Evolutionary conservation across 768 basidiomycete species (phyloP).

Genomic region (Austroboletus festivus): DNA sequence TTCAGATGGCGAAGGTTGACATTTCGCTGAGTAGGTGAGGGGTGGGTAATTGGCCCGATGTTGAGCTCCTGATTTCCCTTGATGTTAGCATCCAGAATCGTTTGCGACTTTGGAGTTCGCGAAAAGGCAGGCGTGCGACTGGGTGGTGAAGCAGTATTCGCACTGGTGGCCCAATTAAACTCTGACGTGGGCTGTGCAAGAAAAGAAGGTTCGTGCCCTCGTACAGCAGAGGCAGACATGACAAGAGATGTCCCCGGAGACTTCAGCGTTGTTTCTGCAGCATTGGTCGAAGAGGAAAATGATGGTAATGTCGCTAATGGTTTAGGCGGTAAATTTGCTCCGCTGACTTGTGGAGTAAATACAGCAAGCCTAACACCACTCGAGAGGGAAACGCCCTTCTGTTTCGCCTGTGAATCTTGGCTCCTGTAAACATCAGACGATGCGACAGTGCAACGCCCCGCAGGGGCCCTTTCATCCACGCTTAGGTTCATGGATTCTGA

Average conservation of each 20-base stretch:
- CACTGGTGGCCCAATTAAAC: not conserved
- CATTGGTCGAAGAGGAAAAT: not conserved
- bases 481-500: not conserved
- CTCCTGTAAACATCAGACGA: too few relatives aligned
- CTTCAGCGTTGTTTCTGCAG: not conserved
- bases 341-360: not conserved
- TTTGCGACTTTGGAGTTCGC: constrained; percentile 25
- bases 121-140: constrained; percentile 9
- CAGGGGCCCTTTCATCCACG: constrained; percentile 1
- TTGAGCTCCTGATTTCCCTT: constrained; percentile 16
- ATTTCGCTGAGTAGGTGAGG: constrained; percentile 27
- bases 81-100: constrained; percentile 11
- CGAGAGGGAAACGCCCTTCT: constrained; percentile 8
- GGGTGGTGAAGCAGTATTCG: constrained; percentile 3
- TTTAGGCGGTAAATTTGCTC: constrained; percentile 4
- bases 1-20: constrained; percentile 33
- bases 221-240: constrained; percentile 10
- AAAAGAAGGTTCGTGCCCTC: constrained; percentile 8
- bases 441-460: not conserved
- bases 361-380: constrained; percentile 18
- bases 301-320: not conserved
- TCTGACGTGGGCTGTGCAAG: constrained; percentile 16
- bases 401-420: constrained; percentile 1
- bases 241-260: constrained; percentile 2
- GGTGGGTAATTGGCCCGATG: constrained; percentile 17